A percentile compares a stretch with the other conserved stretches of the same genome.
These are phyloP conservation scores for Naganishia vishniacii DNA, from an alignment of 768 basidiomycete species.

Conservation along the genomic window DNA sequence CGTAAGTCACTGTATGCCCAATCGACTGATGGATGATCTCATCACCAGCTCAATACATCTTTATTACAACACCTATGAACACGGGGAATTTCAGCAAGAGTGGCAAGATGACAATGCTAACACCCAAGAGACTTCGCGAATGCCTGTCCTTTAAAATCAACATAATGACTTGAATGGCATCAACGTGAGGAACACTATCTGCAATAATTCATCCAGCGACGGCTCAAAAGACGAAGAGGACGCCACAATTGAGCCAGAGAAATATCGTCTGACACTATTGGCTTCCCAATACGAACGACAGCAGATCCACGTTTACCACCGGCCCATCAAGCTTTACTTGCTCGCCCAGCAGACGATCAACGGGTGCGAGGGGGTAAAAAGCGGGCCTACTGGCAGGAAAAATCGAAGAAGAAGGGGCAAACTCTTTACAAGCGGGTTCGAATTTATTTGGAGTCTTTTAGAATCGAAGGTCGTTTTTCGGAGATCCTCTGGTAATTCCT, in stretches of 20 bases:
- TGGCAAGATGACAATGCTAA: no score
- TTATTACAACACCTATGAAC: no score
- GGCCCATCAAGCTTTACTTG: not conserved
- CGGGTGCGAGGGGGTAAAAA: not conserved
- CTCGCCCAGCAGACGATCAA: not conserved
- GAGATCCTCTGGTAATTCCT: not conserved
- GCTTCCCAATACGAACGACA: not conserved
- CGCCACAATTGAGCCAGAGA: not conserved
- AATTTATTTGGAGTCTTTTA: not conserved
- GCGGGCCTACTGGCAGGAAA: no score
- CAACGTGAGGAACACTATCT: no score
- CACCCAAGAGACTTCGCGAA: no score
- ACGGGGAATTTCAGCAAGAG: no score
- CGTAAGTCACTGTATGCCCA: no score
- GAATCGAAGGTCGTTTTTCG: not conserved
- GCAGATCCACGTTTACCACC: not conserved
- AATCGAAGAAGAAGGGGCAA: not conserved
- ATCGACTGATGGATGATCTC: no score
- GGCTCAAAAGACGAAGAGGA: not conserved
- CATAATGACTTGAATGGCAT: no score
- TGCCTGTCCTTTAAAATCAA: no score
- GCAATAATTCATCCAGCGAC: not conserved
- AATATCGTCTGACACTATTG: not conserved
- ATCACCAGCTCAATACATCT: no score
- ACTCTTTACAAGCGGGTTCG: not conserved